Base-by-base conservation (phyloP, 805 yeast species). In the Debaryomyces castellii region DNA sequence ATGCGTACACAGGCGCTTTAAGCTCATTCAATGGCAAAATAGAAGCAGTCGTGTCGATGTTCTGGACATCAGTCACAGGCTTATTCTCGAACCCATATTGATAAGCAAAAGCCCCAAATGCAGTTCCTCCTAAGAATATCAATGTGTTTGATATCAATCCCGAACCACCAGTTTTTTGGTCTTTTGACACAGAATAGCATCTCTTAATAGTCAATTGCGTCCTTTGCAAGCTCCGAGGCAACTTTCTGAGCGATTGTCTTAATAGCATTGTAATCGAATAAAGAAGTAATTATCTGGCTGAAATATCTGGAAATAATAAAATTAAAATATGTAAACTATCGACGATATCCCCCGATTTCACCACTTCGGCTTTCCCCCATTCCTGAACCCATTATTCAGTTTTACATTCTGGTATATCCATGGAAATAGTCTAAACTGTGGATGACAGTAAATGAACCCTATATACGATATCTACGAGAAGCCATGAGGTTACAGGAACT, bases 1-100 rank as follows among this genome's bases (percentile, higher is more conserved):
- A 51, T 3, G 86, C 92, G 55, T 88, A 88, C 7, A 14, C 41
- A 16, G 42, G 43, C 10, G 42, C 6, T 18, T 23, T 20, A 21
- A 43, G 18, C 6, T 30, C 43, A 17, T 22, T 38, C 25, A 43
- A 43, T 18, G 46, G 43, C n/a, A 30, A 23, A 9, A 39, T 43
- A 3, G 46, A 43, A 9, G 37, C 14, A 30, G 17, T 18, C 6
- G 14, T 14, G 12, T 14, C 32, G 14, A 10, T 35, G 5, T n/a
- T 21, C 6, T 11, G 9, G 4, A 6, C 14, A 11, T 10, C 7
- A 21, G 4, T 35, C 5, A 10, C 24, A 18, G n/a, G 7, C 16
- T 21, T 11, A n/a, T 35, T 20, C 14, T 5, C 16, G 12, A 10
- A 18, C 4, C 34, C 34, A 14, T 6, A 4, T 18, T 35, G 9